phyloP scores from a whole-genome alignment of 106 monocot species.

The Dioscorea alata region DNA sequence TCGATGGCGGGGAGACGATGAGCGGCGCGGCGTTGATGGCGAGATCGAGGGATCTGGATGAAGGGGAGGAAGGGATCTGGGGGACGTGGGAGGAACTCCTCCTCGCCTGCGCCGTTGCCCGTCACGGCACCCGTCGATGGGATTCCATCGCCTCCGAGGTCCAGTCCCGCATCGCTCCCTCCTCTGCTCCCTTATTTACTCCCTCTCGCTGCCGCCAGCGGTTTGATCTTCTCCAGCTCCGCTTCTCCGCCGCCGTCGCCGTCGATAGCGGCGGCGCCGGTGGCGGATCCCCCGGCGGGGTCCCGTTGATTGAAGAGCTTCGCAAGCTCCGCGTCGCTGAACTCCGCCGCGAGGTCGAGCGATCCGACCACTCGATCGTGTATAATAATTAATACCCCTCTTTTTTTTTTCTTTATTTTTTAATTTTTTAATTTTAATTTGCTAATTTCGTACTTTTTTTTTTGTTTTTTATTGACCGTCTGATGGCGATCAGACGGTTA shows the following conservation, averaged over 20 bases:
- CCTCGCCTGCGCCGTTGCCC: constrained; percentile 71
- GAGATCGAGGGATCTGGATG: constrained; percentile 46
- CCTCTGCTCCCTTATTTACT: constrained; percentile 29
- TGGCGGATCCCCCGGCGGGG: neutral
- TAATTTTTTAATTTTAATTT: neutral
- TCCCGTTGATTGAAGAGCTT: constrained; percentile 75
- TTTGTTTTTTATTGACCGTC: neutral
- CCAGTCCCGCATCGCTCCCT: constrained; percentile 30
- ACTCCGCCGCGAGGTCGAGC: constrained; percentile 46
- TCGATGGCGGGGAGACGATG: neutral
- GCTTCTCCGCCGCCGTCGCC: constrained; percentile 34
- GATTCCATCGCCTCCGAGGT: constrained; percentile 78
- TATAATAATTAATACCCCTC: constrained; percentile 10
- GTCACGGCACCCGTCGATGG: constrained; percentile 74
- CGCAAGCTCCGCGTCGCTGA: constrained; percentile 74
- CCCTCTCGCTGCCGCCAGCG: constrained; percentile 43
- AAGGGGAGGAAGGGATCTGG: constrained; percentile 65
- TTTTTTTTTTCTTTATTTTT: neutral
- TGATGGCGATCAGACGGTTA: constrained; percentile 21
- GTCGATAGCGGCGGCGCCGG: constrained; percentile 7
- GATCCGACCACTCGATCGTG: constrained; percentile 37
- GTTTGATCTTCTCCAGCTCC: constrained; percentile 42
- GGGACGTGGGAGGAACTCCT: constrained; percentile 95
- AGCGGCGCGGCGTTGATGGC: constrained; percentile 18
- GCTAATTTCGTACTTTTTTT: no score